These are phyloP conservation scores for Fraxinus angustifolia DNA, from an alignment of 305 asterid genomes.

Conservation along the genomic window DNA sequence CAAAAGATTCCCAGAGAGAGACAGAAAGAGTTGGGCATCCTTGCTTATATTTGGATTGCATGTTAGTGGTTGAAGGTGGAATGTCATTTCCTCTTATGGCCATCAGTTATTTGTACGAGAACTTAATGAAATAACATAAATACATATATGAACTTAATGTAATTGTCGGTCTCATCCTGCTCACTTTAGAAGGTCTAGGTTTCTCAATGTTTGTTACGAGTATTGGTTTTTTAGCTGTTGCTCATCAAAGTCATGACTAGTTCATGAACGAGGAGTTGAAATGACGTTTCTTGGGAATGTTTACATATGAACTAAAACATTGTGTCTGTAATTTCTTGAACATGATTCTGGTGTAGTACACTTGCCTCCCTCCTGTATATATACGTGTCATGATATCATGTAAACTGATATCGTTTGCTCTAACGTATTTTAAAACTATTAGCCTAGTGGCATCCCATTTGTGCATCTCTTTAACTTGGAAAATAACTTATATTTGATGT, in stretches of 20 bases:
- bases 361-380: neutral
- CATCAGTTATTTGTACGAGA: neutral
- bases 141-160: neutral
- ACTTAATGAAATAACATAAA: neutral
- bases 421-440: neutral
- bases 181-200: neutral
- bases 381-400: neutral
- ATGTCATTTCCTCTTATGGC: neutral
- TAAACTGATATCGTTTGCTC: neutral
- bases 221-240: neutral
- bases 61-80: neutral
- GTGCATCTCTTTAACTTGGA: neutral
- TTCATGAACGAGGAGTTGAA: neutral
- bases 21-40: neutral
- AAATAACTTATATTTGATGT: conserved; percentile 18
- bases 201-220: neutral
- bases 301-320: neutral
- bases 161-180: neutral
- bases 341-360: neutral
- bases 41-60: neutral
- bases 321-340: neutral
- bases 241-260: neutral
- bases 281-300: neutral
- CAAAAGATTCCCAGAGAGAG: neutral
- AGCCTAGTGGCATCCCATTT: neutral